These are phyloP conservation scores for Zymoseptoria tritici DNA, from an alignment of 2,329 filamentous ascomycete genomes.

Conservation along the genomic window DNA sequence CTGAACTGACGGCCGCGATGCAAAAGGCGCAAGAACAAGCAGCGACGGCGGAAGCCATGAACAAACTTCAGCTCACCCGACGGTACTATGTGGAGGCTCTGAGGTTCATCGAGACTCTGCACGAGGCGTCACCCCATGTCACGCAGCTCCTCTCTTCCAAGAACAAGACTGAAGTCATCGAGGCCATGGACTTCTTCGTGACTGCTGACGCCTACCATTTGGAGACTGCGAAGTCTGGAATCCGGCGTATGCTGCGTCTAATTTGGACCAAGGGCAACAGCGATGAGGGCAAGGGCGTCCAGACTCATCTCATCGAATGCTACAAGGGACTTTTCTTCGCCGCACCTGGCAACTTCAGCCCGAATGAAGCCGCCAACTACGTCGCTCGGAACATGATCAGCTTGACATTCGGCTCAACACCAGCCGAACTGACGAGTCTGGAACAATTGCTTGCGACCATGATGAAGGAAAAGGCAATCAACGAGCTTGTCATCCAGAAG, in stretches of 20 bases:
- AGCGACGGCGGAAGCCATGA: slow-evolving; percentile 79
- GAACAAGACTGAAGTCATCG: slow-evolving; percentile 97
- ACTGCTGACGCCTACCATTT: slow-evolving; percentile 94
- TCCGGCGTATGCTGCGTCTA: slow-evolving; percentile 87
- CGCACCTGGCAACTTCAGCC: slow-evolving; percentile 77
- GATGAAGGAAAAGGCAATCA: slow-evolving; percentile 88
- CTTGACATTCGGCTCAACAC: slow-evolving; percentile 89
- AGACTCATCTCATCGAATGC: slow-evolving; percentile 92
- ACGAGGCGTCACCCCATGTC: slow-evolving; percentile 71
- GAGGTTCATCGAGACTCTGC: slow-evolving; percentile 85
- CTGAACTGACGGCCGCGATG: slow-evolving; percentile 64
- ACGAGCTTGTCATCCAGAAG: slow-evolving; percentile 79
- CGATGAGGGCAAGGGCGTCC: slow-evolving; percentile 96
- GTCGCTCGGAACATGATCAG: slow-evolving; percentile 98
- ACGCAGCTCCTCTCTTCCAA: slow-evolving; percentile 84
- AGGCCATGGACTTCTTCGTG: slow-evolving; percentile 98
- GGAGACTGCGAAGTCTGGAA: slow-evolving; percentile 84
- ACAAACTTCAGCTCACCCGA: slow-evolving; percentile 77
- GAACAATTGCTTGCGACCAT: slow-evolving; percentile 94
- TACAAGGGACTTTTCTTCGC: slow-evolving; percentile 96
- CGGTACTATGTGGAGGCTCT: slow-evolving; percentile 92
- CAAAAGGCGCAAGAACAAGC: slow-evolving; percentile 79
- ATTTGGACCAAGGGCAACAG: slow-evolving; percentile 99
- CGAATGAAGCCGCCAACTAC: slow-evolving; percentile 89
- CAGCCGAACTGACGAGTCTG: slow-evolving; percentile 87